A percentile compares a stretch with the other conserved stretches of the same genome.
phyloP scores from a whole-genome alignment of 768 basidiomycete genomes.

The Sporobolomyces phaffii region DNA sequence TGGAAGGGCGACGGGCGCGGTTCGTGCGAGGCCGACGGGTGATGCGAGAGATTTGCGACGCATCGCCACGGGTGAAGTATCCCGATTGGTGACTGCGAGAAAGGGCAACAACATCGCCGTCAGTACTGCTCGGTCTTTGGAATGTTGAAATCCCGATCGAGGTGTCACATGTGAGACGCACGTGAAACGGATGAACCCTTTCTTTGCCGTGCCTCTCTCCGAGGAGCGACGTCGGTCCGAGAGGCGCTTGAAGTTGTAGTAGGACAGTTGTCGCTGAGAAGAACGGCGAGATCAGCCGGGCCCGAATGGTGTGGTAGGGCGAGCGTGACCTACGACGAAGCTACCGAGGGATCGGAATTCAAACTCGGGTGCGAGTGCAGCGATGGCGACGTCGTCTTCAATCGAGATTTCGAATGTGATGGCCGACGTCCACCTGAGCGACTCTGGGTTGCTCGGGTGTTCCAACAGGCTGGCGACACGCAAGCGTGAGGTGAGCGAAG shows the following conservation, averaged over 20 bases:
- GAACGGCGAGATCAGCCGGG: no score
- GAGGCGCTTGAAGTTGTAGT: slow-evolving; percentile 34
- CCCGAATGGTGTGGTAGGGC: no score
- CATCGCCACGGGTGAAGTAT: slow-evolving; percentile 27
- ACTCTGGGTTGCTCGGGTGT: slow-evolving; percentile 7
- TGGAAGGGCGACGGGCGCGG: not conserved
- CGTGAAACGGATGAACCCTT: slow-evolving; percentile 31
- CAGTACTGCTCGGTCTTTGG: no score
- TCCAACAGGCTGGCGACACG: slow-evolving; percentile 21
- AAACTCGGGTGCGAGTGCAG: slow-evolving; percentile 24
- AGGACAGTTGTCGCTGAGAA: slow-evolving; percentile 30
- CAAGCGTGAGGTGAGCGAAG: no score
- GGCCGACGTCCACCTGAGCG: slow-evolving; percentile 17
- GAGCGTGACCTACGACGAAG: slow-evolving; percentile 24
- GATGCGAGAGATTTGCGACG: slow-evolving; percentile 21
- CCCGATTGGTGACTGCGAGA: slow-evolving; percentile 27
- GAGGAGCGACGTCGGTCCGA: slow-evolving; percentile 32
- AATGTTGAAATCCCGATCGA: no score
- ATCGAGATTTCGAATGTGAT: slow-evolving; percentile 24
- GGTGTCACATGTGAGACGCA: no score
- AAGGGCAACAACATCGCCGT: no score
- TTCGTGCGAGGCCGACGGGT: slow-evolving; percentile 11
- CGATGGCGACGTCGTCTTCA: slow-evolving; percentile 24
- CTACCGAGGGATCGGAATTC: slow-evolving; percentile 32
- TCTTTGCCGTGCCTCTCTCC: slow-evolving; percentile 7